Base-by-base conservation (phyloP, 345 rosid genomes). In the Nephelium lappaceum region DNA sequence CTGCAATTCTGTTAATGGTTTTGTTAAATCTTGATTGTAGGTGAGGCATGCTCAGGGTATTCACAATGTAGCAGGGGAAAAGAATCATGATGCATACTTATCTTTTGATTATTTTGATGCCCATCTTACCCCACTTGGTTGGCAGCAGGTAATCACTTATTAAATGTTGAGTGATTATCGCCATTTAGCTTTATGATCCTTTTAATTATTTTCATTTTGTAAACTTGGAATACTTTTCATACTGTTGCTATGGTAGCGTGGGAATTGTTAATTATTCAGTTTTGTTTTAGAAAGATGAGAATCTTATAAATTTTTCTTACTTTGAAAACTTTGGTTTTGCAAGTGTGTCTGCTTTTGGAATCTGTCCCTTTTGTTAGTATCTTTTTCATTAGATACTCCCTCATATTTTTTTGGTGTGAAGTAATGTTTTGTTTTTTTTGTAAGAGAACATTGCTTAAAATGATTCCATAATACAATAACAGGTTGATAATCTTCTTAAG, bases 41-140 rank as follows among this genome's bases (percentile, higher is more conserved):
- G 93, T 93, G 67, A 90, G 98, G 80, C 98, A 95, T 80, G 98
- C 98, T 24, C 95, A 95, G 80, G 98, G 98, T 81, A 67, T 92
- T 84, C 98, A 93, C 73, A 95, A 95, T 41, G 95, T 95, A 11
- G 95, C 75, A 80, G 95, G 91, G 71, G 95, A 92, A 19, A 92
- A 89, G 77, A 73, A 91, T 57, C 23, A 65, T 23, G 73, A 25
- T 0, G 86, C 87, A 23, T 92, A 88, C 81, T 51, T 83, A 49
- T 93, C 98, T n/a, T 89, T 89, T 42, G 88, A 86, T 7, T 78
- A 85, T 43, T 87, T 92, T 76, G 98, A 93, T 85, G 97, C 97
- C 18, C 89, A 87, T 63, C 92, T 95, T 55, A 92, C 97, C n/a
- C 90, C 90, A 69, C 91, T 93, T 8, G 98, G 98, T 36, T 92